A percentile compares a stretch with the other conserved stretches of the same genome.
Conservation (phyloP, 2,329 filamentous ascomycete species). For the Lasiodiplodia sp. region DNA sequence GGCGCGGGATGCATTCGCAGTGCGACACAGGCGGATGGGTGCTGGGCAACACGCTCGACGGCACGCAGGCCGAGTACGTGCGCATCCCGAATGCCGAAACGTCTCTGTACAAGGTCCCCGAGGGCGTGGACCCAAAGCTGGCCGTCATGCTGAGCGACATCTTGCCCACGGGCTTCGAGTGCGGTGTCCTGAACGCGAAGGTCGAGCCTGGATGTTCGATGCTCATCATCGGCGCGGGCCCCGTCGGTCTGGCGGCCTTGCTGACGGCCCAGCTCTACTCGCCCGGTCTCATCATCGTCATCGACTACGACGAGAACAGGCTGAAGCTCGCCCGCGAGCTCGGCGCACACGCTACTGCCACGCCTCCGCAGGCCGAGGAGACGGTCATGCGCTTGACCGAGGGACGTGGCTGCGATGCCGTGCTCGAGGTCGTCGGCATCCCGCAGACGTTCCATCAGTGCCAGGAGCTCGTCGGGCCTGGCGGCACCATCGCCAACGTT, state of each 20-base stretch:
- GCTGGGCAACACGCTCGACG: conserved; percentile 61
- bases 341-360: conserved; percentile 55
- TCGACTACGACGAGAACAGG: conserved; percentile 60
- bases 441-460: conserved; percentile 62
- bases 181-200: conserved; percentile 60
- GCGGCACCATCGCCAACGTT: conserved; percentile 64
- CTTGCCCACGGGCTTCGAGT: conserved; percentile 64
- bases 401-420: conserved; percentile 63
- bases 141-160: conserved; percentile 64
- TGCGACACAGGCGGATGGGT: conserved; percentile 64
- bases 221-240: conserved; percentile 63
- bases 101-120: conserved; percentile 56
- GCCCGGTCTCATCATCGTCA: conserved; percentile 58
- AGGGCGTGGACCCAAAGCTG: conserved; percentile 50
- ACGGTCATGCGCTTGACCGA: conserved; percentile 55
- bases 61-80: conserved; percentile 66
- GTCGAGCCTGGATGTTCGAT: conserved; percentile 62
- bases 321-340: conserved; percentile 57
- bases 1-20: conserved; percentile 59
- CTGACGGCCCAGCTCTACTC: conserved; percentile 64
- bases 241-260: conserved; percentile 63
- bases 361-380: conserved; percentile 44
- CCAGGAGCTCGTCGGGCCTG: conserved; percentile 61
- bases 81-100: conserved; percentile 60
- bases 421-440: conserved; percentile 66